phyloP scores from a whole-genome alignment of 2,329 filamentous ascomycete species.

The Aspergillus brunneoviolaceus region DNA sequence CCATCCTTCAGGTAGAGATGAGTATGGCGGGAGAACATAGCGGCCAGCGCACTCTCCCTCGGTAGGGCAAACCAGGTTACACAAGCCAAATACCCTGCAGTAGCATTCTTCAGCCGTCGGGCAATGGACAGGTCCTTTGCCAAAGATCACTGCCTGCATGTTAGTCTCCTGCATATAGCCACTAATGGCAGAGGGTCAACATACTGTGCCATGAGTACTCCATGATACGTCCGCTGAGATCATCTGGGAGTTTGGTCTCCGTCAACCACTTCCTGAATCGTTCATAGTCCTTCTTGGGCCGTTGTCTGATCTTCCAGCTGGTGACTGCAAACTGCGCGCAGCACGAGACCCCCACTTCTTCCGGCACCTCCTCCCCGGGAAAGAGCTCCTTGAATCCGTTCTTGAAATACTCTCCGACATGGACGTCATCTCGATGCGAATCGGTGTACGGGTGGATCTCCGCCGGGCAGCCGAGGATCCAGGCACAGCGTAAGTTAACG shows the following conservation, averaged over 20 bases:
- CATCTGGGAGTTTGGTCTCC: slow-evolving; percentile 48
- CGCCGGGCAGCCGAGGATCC: slow-evolving; percentile 52
- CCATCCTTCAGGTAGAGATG: slow-evolving; percentile 62
- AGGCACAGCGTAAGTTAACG: slow-evolving; percentile 55
- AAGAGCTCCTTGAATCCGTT: slow-evolving; percentile 53
- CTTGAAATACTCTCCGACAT: slow-evolving; percentile 52
- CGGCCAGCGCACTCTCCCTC: slow-evolving; percentile 54
- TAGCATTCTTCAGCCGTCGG: slow-evolving; percentile 63
- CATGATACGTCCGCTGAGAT: slow-evolving; percentile 53
- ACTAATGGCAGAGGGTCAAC: slow-evolving; percentile 19
- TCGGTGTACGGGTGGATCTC: slow-evolving; percentile 51
- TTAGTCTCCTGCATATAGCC: slow-evolving; percentile 8
- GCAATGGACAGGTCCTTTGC: slow-evolving; percentile 59
- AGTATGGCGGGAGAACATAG: slow-evolving; percentile 60
- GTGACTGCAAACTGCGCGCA: slow-evolving; percentile 58
- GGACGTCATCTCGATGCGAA: slow-evolving; percentile 44
- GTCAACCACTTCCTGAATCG: slow-evolving; percentile 51
- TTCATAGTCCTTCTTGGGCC: slow-evolving; percentile 50
- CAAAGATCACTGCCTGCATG: slow-evolving; percentile 55
- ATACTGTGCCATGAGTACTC: slow-evolving; percentile 62
- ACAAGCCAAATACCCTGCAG: slow-evolving; percentile 66
- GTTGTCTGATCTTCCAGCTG: slow-evolving; percentile 46
- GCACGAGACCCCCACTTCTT: slow-evolving; percentile 51
- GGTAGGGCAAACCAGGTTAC: slow-evolving; percentile 45
- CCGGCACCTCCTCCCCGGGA: slow-evolving; percentile 40